Evolutionary conservation across 352 stramenopile species (phyloP), one percentile per base, ranked within the genome.

Genomic region (Phytophthora colocasiae): DNA sequence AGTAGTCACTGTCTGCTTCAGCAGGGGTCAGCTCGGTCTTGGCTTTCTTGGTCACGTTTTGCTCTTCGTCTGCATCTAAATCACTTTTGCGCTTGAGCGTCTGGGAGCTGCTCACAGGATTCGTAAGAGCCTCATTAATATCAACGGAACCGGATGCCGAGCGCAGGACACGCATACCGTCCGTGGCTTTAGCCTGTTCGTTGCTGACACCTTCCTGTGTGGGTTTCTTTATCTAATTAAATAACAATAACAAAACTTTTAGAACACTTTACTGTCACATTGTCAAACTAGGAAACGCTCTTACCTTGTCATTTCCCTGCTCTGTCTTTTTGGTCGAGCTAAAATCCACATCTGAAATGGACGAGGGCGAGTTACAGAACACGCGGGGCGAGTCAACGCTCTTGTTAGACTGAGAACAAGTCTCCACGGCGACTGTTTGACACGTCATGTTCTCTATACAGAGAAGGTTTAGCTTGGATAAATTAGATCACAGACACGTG

Each of bases 61-160:
- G 63, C 52, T 66, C 63, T 34, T 36, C 55, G 22, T 79, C 62
- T 47, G 51, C 61, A 54, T 69, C 58, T 56, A 80, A 57, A 53
- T 73, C 78, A 51, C 76, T 66, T 73, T 85, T 82, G 75, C 84
- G 70, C 66, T 93, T 91, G 51, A 83, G 82, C 49, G 75, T 81
- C 49, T 79, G 69, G 39, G 69, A 79, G 72, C 81, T 90, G 75
- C 69, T 81, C 73, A 78, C 71, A 81, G 73, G 68, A 82, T 75
- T 71, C 73, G 83, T 45, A 89, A 90, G 47, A 88, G 71, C 75
- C 52, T 72, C 71, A 89, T 92, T 92, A 92, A 92, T 89, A 90
- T 73, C 75, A 81, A 74, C 65, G 67, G 71, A 76, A 75, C 34
- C 66, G 43, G 59, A 71, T 50, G 69, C 70, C 48, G 50, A 22